Conservation (phyloP, 345 rosid species). For the Acer campestre region DNA sequence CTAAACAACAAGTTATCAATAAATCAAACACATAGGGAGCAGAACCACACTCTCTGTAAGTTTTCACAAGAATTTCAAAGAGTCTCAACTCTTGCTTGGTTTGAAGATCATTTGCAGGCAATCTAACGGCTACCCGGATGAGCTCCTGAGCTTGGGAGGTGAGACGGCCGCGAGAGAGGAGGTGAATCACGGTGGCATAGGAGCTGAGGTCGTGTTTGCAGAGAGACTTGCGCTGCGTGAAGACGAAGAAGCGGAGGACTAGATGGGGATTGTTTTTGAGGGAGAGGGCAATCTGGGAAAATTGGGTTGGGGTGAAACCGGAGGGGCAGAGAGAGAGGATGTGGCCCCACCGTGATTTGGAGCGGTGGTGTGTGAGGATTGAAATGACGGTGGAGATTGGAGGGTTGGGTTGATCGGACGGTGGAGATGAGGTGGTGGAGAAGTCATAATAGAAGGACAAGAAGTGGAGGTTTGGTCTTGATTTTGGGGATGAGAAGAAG, state of each 20-base stretch:
- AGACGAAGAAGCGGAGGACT: constrained; percentile 69
- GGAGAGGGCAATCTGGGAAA: constrained; percentile 61
- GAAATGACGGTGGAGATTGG: constrained; percentile 52
- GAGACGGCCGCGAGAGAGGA: constrained; percentile 79
- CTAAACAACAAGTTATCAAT: constrained; percentile 68
- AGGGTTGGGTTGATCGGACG: constrained; percentile 32
- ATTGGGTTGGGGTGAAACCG: constrained; percentile 58
- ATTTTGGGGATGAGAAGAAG: constrained; percentile 16
- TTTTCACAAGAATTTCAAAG: constrained; percentile 50
- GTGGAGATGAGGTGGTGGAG: constrained; percentile 33
- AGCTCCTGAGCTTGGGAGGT: constrained; percentile 45
- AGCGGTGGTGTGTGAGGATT: constrained; percentile 75
- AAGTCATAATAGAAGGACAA: constrained; percentile 7
- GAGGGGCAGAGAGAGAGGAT: constrained; percentile 60
- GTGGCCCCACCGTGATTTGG: constrained; percentile 79
- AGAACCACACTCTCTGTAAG: constrained; percentile 76
- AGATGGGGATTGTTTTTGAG: constrained; percentile 66
- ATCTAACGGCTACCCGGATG: constrained; percentile 52
- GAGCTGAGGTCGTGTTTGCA: constrained; percentile 60
- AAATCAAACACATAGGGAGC: constrained; percentile 88
- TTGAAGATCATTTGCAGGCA: constrained; percentile 25
- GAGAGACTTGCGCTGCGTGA: constrained; percentile 63
- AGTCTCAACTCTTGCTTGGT: constrained; percentile 28
- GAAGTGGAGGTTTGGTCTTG: constrained; percentile 12
- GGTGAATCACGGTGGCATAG: constrained; percentile 60